These are phyloP conservation scores for Aspergillus steynii DNA, from an alignment of 495 filamentous ascomycete species.

Conservation along the genomic window DNA sequence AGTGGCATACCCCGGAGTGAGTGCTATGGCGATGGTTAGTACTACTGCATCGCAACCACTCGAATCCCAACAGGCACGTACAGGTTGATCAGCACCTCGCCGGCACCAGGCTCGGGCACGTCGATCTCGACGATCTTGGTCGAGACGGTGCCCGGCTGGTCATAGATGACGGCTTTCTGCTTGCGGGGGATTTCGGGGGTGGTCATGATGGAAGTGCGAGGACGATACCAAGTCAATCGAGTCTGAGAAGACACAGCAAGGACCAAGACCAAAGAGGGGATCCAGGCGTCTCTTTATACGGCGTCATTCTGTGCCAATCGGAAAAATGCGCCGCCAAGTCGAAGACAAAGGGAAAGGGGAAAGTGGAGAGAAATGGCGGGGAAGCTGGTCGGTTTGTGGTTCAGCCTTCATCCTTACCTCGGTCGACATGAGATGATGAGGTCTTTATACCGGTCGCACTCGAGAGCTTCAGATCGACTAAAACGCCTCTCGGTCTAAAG, in stretches of 20 bases:
- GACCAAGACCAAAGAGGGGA: background rate
- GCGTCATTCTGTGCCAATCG: too few species aligned
- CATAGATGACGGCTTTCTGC: constrained; percentile 69
- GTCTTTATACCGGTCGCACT: too few species aligned
- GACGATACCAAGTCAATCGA: background rate
- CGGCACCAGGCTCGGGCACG: constrained; percentile 63
- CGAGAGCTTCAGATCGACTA: too few species aligned
- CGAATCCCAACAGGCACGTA: constrained; percentile 24
- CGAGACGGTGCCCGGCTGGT: constrained; percentile 68
- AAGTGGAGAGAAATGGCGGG: background rate
- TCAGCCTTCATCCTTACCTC: background rate
- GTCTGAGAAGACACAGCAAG: background rate
- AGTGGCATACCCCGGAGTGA: constrained; percentile 71
- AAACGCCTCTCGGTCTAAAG: too few species aligned
- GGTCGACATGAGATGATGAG: background rate
- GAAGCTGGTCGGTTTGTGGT: background rate
- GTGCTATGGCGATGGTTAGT: constrained; percentile 41
- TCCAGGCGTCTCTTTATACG: background rate
- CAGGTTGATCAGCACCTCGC: constrained; percentile 68
- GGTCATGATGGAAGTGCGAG: constrained; percentile 23
- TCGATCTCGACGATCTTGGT: constrained; percentile 66
- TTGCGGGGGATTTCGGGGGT: constrained; percentile 54
- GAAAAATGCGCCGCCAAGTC: background rate
- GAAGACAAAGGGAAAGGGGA: background rate
- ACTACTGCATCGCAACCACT: background rate